phyloP scores from a whole-genome alignment of 1,139 yeast genomes.

The Geotrichum citri-aurantii region DNA sequence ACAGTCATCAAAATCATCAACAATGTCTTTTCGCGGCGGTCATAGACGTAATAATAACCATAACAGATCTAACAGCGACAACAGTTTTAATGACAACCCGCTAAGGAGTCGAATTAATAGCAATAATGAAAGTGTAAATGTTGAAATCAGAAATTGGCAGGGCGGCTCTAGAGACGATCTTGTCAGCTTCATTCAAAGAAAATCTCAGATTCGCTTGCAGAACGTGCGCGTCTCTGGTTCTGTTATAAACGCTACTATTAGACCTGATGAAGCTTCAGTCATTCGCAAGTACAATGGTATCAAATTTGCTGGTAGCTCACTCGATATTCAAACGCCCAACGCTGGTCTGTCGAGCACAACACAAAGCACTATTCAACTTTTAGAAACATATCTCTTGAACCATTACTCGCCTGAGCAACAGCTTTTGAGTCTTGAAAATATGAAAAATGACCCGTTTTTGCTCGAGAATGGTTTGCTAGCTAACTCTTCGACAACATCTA shows the following conservation, averaged over 20 bases:
- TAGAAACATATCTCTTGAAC: slow-evolving; percentile 55
- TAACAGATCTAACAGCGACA: slow-evolving; percentile 6
- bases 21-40: slow-evolving; percentile 22
- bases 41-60: slow-evolving; percentile 9
- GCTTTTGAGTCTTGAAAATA: slow-evolving; percentile 64
- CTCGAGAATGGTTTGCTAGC: slow-evolving; percentile 61
- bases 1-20: not conserved
- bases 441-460: slow-evolving; percentile 61
- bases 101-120: slow-evolving; percentile 25
- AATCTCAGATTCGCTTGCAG: slow-evolving; percentile 51
- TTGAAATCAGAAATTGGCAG: slow-evolving; percentile 77
- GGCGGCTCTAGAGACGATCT: slow-evolving; percentile 61
- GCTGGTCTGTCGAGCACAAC: slow-evolving; percentile 18
- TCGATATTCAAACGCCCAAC: slow-evolving; percentile 48
- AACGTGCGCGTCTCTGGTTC: slow-evolving; percentile 45
- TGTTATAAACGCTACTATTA: slow-evolving; percentile 53
- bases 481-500: slow-evolving; percentile 53
- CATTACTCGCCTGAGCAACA: slow-evolving; percentile 62
- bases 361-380: slow-evolving; percentile 47
- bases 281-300: slow-evolving; percentile 66
- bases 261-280: slow-evolving; percentile 51
- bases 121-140: slow-evolving; percentile 33
- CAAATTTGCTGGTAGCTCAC: slow-evolving; percentile 68
- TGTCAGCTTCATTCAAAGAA: slow-evolving; percentile 61
- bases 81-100: slow-evolving; percentile 15